These are phyloP conservation scores for Debaryomyces hansenii DNA, from an alignment of 805 yeast genomes.

Conservation along the genomic window DNA sequence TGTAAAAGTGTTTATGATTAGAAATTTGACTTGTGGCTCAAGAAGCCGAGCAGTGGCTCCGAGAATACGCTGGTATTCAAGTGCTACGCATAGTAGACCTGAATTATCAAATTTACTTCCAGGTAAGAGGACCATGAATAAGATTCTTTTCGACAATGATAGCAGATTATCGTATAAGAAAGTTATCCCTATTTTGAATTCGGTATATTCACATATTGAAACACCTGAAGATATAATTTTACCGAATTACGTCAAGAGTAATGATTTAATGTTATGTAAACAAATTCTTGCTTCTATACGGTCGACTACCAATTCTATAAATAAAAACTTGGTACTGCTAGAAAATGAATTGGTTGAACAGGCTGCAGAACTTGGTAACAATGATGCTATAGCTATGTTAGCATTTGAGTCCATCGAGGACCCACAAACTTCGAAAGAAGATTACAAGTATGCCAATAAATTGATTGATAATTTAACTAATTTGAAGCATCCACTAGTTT, in stretches of 20 bases:
- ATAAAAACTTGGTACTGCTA: slow-evolving; percentile 54
- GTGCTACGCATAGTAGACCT: slow-evolving; percentile 18
- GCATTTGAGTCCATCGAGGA: slow-evolving; percentile 61
- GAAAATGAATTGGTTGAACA: slow-evolving; percentile 76
- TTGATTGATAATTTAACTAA: slow-evolving; percentile 59
- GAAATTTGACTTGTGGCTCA: background rate
- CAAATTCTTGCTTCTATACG: slow-evolving; percentile 64
- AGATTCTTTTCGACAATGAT: slow-evolving; percentile 66
- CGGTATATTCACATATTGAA: slow-evolving; percentile 50
- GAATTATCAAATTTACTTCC: slow-evolving; percentile 47
- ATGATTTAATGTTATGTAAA: slow-evolving; percentile 69
- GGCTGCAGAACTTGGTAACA: slow-evolving; percentile 81
- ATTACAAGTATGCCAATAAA: slow-evolving; percentile 59
- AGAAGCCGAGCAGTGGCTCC: background rate
- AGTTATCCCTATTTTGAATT: slow-evolving; percentile 52
- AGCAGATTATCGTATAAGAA: slow-evolving; percentile 54
- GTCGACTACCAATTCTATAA: slow-evolving; percentile 56
- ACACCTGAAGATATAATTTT: slow-evolving; percentile 33
- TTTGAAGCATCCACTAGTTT: slow-evolving; percentile 67
- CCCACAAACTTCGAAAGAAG: slow-evolving; percentile 44
- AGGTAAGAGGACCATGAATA: slow-evolving; percentile 53
- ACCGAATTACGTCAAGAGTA: slow-evolving; percentile 51
- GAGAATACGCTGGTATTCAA: slow-evolving; percentile 1
- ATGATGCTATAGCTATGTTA: slow-evolving; percentile 74
- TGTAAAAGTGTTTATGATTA: background rate